Conservation (phyloP, 2,329 filamentous ascomycete genomes). For the Podosphaera fusca region DNA sequence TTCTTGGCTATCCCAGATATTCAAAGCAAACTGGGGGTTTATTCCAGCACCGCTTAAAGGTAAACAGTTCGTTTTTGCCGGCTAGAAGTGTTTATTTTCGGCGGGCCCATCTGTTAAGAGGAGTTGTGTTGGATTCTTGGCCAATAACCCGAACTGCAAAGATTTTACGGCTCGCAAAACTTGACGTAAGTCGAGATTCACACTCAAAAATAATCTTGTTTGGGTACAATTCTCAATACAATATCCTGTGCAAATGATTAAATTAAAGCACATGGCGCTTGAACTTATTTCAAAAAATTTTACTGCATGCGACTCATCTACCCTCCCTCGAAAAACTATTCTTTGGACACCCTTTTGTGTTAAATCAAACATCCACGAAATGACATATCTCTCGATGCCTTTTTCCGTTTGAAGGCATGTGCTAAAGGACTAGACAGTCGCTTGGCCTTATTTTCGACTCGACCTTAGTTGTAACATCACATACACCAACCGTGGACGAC, state of each 20-base stretch:
- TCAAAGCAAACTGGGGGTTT: not conserved
- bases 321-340: too few species aligned
- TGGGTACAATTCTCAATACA: not conserved
- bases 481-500: too few species aligned
- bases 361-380: too few species aligned
- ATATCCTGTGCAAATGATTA: not conserved
- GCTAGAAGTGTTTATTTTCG: not conserved
- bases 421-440: too few species aligned
- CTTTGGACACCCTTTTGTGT: too few species aligned
- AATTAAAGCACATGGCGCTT: not conserved
- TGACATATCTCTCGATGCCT: too few species aligned
- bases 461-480: too few species aligned
- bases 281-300: too few species aligned
- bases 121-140: not conserved
- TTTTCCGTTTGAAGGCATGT: too few species aligned
- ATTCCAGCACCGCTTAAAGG: not conserved
- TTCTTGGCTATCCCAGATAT: not conserved
- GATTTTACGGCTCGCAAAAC: too few species aligned
- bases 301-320: too few species aligned
- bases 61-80: not conserved
- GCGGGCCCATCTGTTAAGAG: not conserved
- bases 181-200: not conserved
- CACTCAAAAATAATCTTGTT: not conserved
- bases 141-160: not conserved
- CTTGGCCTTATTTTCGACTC: too few species aligned